Percentiles rank a stretch among this genome's conserved stretches.
Conservation (phyloP, 2,329 filamentous ascomycete genomes). For the Fusarium sacchari region DNA sequence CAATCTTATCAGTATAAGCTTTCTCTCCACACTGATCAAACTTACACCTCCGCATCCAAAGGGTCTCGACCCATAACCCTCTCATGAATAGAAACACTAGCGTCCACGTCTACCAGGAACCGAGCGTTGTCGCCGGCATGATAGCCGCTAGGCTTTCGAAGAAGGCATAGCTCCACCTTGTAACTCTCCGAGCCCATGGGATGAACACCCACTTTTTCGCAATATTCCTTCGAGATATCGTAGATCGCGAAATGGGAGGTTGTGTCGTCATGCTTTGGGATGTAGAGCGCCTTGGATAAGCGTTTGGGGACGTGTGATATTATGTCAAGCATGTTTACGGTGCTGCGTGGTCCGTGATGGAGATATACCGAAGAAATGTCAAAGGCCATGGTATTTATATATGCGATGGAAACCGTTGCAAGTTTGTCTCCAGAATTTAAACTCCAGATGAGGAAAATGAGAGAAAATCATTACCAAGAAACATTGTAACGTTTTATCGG, state of each 20-base stretch:
- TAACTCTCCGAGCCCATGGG: constrained; percentile 5
- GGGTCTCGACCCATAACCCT: background rate
- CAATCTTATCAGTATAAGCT: background rate
- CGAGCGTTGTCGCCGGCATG: background rate
- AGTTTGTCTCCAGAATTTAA: background rate
- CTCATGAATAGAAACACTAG: background rate
- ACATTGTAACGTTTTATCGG: background rate
- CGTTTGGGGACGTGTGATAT: background rate
- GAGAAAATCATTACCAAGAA: background rate
- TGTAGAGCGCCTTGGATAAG: constrained; percentile 1
- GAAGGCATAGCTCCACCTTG: constrained; percentile 8
- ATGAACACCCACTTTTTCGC: background rate
- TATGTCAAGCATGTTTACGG: background rate
- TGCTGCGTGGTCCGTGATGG: background rate
- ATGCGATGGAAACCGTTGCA: background rate
- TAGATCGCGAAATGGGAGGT: background rate
- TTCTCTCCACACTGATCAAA: background rate
- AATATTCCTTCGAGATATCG: constrained; percentile 1
- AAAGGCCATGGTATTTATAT: background rate
- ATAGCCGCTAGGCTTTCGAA: constrained; percentile 13
- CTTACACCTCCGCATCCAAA: constrained; percentile 11
- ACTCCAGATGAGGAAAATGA: background rate
- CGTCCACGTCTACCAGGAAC: background rate
- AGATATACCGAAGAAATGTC: background rate
- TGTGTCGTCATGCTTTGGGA: background rate